Percentiles rank a stretch among this genome's conserved stretches.
phyloP scores from a whole-genome alignment of 148 eudicot species.

The Rhododendron henanense region DNA sequence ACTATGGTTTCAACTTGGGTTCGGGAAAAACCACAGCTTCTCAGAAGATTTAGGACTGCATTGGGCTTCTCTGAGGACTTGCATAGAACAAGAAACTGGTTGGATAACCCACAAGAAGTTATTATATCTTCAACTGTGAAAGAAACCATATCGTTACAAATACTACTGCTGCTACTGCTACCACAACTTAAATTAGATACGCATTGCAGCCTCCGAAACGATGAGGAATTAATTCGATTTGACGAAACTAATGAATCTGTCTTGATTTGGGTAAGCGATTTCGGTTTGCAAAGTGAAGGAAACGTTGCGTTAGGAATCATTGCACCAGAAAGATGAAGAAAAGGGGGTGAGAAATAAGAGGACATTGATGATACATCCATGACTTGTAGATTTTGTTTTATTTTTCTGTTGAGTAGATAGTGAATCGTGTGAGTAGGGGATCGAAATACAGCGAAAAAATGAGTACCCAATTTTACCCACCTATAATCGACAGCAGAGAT shows the following conservation, averaged over 20 bases:
- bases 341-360: too few species aligned
- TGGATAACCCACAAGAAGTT: neutral
- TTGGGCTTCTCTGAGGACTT: neutral
- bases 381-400: too few species aligned
- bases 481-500: too few species aligned
- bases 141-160: conserved; percentile 24
- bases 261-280: neutral
- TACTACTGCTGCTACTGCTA: neutral
- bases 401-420: too few species aligned
- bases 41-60: neutral
- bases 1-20: neutral
- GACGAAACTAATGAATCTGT: neutral
- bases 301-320: neutral
- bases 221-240: neutral
- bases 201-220: neutral
- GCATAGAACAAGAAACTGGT: neutral
- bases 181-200: neutral
- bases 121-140: neutral
- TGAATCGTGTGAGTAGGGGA: too few species aligned
- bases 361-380: too few species aligned
- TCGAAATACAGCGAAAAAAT: too few species aligned
- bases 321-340: conserved; percentile 9
- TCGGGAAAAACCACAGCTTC: neutral
- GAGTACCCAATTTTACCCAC: too few species aligned
- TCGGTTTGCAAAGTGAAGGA: neutral